phyloP scores from a whole-genome alignment of 805 yeast species.

The Huiozyma naganishii region DNA sequence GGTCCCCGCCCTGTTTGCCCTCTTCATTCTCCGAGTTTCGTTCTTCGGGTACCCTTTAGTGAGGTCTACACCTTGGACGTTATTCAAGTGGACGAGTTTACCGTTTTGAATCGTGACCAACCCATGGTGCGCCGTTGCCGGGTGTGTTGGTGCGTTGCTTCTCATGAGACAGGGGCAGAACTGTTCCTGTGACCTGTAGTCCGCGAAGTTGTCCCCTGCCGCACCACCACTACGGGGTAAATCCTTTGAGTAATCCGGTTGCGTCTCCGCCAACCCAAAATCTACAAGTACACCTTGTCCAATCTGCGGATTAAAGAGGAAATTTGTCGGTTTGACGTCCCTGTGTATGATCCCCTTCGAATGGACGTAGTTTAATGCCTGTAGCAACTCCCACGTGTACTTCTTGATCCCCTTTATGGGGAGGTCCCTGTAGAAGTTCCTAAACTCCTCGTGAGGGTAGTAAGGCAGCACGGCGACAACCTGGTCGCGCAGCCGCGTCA shows the following conservation, averaged over 20 bases:
- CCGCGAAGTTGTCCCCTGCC: conserved; percentile 5
- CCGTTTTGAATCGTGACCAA: conserved; percentile 26
- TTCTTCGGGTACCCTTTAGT: conserved; percentile 72
- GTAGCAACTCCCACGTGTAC: conserved; percentile 70
- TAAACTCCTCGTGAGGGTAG: conserved; percentile 81
- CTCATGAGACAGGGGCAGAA: conserved; percentile 49
- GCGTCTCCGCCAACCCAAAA: conserved; percentile 81
- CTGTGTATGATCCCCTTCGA: conserved; percentile 73
- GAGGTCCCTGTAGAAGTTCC: conserved; percentile 73
- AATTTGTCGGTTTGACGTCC: conserved; percentile 81
- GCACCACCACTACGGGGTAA: background rate
- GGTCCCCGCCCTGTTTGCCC: conserved; percentile 96
- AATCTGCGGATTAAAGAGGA: conserved; percentile 51
- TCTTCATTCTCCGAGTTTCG: conserved; percentile 76
- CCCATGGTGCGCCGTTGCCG: background rate
- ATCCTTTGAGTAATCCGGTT: conserved; percentile 13
- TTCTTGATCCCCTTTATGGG: conserved; percentile 69
- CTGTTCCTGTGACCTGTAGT: conserved; percentile 22
- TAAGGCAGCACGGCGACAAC: conserved; percentile 88
- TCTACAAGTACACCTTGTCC: conserved; percentile 81
- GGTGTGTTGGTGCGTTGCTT: conserved; percentile 10
- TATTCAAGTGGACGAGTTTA: conserved; percentile 22
- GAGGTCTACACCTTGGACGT: conserved; percentile 28
- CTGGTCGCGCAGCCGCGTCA: conserved; percentile 79
- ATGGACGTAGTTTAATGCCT: conserved; percentile 62